Conservation (phyloP, 1,284 basidiomycete genomes). For the Xerocomus tenax region DNA sequence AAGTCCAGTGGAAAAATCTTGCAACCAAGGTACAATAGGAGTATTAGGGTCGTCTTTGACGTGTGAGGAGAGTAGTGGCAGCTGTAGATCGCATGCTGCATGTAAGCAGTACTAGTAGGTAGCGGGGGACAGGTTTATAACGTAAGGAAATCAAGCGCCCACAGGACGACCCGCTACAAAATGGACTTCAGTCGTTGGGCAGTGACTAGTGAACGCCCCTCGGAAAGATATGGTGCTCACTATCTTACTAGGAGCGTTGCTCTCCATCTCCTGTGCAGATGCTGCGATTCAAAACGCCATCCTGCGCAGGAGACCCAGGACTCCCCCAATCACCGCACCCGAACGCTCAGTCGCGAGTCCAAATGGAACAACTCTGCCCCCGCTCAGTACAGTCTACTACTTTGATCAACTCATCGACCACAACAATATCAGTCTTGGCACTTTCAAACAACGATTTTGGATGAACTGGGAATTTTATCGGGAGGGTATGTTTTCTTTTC, state of each 20-base stretch:
- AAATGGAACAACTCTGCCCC: slow-evolving; percentile 23
- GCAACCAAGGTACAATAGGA: too few species aligned
- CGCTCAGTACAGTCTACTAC: slow-evolving; percentile 43
- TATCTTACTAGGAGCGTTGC: slow-evolving; percentile 1
- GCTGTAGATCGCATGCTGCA: too few species aligned
- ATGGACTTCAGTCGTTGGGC: too few species aligned
- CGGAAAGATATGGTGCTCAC: slow-evolving; percentile 11
- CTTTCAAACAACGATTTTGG: slow-evolving; percentile 69
- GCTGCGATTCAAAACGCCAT: slow-evolving; percentile 21
- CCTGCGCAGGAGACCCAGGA: slow-evolving; percentile 12
- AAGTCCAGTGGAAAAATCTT: too few species aligned
- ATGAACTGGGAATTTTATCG: slow-evolving; percentile 56
- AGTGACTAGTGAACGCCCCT: too few species aligned
- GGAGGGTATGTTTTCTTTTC: slow-evolving; percentile 31
- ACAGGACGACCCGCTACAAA: too few species aligned
- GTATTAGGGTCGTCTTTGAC: too few species aligned
- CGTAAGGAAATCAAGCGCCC: too few species aligned
- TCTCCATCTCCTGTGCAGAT: slow-evolving; percentile 12
- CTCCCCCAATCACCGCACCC: slow-evolving; percentile 17
- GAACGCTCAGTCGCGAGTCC: slow-evolving; percentile 7
- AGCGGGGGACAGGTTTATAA: too few species aligned
- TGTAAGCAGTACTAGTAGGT: too few species aligned
- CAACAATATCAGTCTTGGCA: slow-evolving; percentile 60
- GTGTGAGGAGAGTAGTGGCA: too few species aligned
- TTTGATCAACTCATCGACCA: slow-evolving; percentile 72